phyloP scores from a whole-genome alignment of 306 rosid genomes.

The Vigna trinervia region DNA sequence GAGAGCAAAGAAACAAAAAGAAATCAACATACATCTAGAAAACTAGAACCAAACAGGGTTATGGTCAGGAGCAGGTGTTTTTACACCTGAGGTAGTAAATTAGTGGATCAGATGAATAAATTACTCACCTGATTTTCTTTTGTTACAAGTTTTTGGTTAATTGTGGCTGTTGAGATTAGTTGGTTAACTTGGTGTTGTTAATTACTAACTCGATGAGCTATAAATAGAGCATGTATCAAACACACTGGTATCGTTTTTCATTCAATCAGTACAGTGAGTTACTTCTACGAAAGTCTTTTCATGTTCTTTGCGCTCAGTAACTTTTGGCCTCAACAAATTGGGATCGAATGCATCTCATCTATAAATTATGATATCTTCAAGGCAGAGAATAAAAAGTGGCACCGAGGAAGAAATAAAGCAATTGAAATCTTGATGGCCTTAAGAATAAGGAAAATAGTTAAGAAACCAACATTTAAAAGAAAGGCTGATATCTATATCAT shows the following conservation, averaged over 20 bases:
- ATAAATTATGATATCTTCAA: background rate
- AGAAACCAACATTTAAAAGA: background rate
- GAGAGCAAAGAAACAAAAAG: no score
- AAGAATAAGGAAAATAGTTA: constrained; percentile 4
- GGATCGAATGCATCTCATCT: background rate
- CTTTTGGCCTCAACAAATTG: background rate
- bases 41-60: no score
- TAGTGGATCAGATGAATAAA: background rate
- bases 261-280: background rate
- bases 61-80: background rate
- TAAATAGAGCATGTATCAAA: background rate
- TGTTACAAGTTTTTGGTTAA: background rate
- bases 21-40: no score
- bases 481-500: background rate
- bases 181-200: background rate
- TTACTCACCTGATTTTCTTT: background rate
- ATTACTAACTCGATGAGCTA: background rate
- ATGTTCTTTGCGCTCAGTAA: background rate
- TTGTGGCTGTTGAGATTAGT: background rate
- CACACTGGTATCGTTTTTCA: background rate
- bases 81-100: constrained; percentile 1
- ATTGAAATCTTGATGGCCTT: constrained; percentile 1
- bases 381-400: background rate
- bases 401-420: background rate
- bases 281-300: background rate